A percentile compares a stretch with the other conserved stretches of the same genome.
These are phyloP conservation scores for Plectranthus barbatus DNA, from an alignment of 257 asterid species.

Conservation along the genomic window DNA sequence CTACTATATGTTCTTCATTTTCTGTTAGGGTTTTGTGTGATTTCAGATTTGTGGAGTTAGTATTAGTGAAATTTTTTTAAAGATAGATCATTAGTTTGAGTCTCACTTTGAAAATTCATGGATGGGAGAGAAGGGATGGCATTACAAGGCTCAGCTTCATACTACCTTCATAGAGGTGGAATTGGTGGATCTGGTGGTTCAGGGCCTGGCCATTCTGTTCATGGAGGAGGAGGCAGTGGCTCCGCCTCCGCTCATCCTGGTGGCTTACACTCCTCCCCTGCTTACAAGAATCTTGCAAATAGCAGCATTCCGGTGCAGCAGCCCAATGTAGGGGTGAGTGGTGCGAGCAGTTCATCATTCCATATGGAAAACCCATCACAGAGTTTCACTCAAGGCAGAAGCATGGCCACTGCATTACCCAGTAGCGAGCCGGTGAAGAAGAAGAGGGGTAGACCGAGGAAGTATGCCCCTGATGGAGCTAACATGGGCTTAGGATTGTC, in stretches of 20 bases:
- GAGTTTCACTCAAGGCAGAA: slow-evolving; percentile 42
- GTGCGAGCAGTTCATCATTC: slow-evolving; percentile 39
- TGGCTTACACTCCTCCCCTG: slow-evolving; percentile 33
- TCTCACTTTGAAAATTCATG: slow-evolving; percentile 45
- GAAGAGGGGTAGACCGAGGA: slow-evolving; percentile 95
- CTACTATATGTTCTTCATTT: neutral
- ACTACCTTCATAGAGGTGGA: slow-evolving; percentile 58
- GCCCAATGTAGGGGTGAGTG: slow-evolving; percentile 35
- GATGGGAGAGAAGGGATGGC: slow-evolving; percentile 69
- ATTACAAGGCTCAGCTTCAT: slow-evolving; percentile 53
- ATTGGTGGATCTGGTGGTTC: slow-evolving; percentile 36
- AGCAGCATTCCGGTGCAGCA: slow-evolving; percentile 42
- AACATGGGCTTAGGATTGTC: slow-evolving; percentile 61
- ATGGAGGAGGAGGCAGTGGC: slow-evolving; percentile 24
- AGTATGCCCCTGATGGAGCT: slow-evolving; percentile 82
- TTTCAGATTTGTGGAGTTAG: no score
- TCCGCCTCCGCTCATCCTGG: slow-evolving; percentile 21
- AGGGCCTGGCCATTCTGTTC: slow-evolving; percentile 21
- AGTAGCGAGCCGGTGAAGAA: slow-evolving; percentile 64
- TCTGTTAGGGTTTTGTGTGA: slow-evolving; percentile 8
- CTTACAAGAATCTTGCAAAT: slow-evolving; percentile 40
- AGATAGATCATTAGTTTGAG: slow-evolving; percentile 15
- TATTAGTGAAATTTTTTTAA: neutral
- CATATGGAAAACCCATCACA: slow-evolving; percentile 56
- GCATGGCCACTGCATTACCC: slow-evolving; percentile 24